Base-by-base conservation (phyloP, 1,139 yeast genomes). In the Zhuliangozyma blackwelliae region DNA sequence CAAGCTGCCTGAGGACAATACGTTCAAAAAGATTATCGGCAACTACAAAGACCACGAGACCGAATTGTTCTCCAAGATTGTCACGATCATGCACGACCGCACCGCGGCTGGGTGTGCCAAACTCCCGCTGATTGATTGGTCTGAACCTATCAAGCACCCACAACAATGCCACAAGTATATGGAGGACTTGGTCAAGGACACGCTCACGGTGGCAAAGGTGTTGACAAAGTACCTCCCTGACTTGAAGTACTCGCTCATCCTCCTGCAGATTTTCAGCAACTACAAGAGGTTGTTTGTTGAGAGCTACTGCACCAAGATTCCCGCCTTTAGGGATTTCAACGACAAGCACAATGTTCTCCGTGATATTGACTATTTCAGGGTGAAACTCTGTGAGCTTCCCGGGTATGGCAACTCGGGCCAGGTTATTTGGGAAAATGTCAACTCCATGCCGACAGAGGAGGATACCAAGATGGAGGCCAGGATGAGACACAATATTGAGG, bases 331-430 rank as follows among this genome's bases (percentile, higher is more conserved):
- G 36, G 81, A 76, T 41, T 69, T 73, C 35, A 66, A 72, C 41
- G 79, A 76, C 40, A 75, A 75, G 49, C 72, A 76, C 39, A 61
- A 71, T 19, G 62, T 81, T 47, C 59, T 82, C 46, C 68, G 69
- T 35, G 92, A 83, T 57, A 68, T 82, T n/a, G 81, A 76, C 48
- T 82, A 74, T 49, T 82, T 82, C 54, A 59, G 79, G 40, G 84
- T 74, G 6, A 79, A 78, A 42, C 59, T 82, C 27, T 69, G 75
- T 32, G 78, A 75, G 34, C 54, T 79, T 12, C 75, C 78, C 10
- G 89, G 89, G 0, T 76, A 82, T 43, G 85, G 83, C 0, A 71
- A 78, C 42, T 72, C 82, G 1, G 87, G 86, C 0, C 82, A 79
- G 43, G 76, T 77, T 0, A 66, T 82, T 11, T 75, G 82, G 79